Evolutionary conservation across 495 filamentous ascomycete genomes (phyloP).

Genomic region (Penicillium dipodomyicola): DNA sequence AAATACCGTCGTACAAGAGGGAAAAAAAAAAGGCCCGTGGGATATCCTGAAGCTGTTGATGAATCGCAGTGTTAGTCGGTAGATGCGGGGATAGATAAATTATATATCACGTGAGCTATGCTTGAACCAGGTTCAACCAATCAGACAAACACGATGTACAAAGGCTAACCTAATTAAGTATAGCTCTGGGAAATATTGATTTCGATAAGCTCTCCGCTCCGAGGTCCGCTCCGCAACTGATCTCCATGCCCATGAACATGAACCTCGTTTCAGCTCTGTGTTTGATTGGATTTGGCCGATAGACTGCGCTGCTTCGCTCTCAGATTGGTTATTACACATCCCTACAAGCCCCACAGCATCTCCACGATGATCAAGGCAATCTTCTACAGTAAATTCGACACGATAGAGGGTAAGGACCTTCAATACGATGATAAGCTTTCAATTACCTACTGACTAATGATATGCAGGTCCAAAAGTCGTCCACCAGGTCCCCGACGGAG

Average conservation of each 20-base stretch:
- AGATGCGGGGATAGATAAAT: neutral
- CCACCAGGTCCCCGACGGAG: constrained; percentile 58
- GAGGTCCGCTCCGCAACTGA: constrained; percentile 8
- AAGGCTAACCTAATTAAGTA: neutral
- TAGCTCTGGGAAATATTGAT: neutral
- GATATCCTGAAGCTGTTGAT: too few species aligned
- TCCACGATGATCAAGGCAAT: constrained; percentile 78
- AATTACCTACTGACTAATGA: constrained; percentile 1
- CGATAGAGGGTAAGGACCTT: constrained; percentile 66
- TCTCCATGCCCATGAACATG: neutral
- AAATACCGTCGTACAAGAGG: neutral
- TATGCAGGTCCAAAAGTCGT: constrained; percentile 67
- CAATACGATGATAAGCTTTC: neutral
- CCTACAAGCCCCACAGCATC: neutral
- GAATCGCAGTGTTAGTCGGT: neutral
- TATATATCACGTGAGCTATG: neutral
- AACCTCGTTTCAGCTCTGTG: neutral
- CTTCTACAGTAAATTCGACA: constrained; percentile 93
- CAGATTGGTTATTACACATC: too few species aligned
- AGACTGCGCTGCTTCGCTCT: neutral
- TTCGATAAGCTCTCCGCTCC: constrained; percentile 13
- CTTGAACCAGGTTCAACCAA: neutral
- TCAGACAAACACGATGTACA: neutral
- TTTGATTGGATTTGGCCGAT: neutral
- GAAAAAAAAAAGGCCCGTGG: too few species aligned